A percentile compares a stretch with the other conserved stretches of the same genome.
phyloP scores from a whole-genome alignment of 2,329 filamentous ascomycete species.

The Ophiosphaerella korrae region DNA sequence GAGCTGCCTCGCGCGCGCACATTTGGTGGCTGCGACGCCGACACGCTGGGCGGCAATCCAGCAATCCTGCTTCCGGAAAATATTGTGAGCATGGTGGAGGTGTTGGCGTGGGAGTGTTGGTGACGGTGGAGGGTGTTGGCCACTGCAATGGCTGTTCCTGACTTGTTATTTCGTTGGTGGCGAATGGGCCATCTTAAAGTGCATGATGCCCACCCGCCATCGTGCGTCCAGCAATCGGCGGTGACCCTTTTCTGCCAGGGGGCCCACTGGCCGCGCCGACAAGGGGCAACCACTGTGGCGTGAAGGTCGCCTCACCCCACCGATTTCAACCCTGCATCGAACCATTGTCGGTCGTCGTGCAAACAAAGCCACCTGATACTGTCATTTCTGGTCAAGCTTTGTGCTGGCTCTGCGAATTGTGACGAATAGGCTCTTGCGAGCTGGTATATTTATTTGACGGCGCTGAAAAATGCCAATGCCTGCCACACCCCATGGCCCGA shows the following conservation, averaged over 20 bases:
- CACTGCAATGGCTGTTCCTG: not conserved
- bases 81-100: slow-evolving; percentile 31
- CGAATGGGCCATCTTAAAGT: slow-evolving; percentile 32
- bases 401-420: not conserved
- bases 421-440: slow-evolving; percentile 2
- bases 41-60: slow-evolving; percentile 29
- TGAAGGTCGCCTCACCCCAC: slow-evolving; percentile 36
- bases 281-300: slow-evolving; percentile 24
- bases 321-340: slow-evolving; percentile 10
- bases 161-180: slow-evolving; percentile 13
- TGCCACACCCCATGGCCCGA: not conserved
- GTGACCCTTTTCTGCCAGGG: slow-evolving; percentile 33
- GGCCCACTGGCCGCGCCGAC: slow-evolving; percentile 7
- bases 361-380: not conserved
- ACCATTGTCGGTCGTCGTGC: slow-evolving; percentile 13
- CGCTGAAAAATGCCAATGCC: not conserved
- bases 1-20: slow-evolving; percentile 18
- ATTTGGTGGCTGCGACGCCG: slow-evolving; percentile 12
- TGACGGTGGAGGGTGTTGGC: slow-evolving; percentile 9
- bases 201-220: slow-evolving; percentile 14
- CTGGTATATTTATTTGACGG: not conserved
- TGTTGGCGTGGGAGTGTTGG: slow-evolving; percentile 2
- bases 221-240: slow-evolving; percentile 12
- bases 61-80: slow-evolving; percentile 29
- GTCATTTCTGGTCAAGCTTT: not conserved